Conservation (phyloP, 2,329 filamentous ascomycete species). For the Talaromyces sp. region DNA sequence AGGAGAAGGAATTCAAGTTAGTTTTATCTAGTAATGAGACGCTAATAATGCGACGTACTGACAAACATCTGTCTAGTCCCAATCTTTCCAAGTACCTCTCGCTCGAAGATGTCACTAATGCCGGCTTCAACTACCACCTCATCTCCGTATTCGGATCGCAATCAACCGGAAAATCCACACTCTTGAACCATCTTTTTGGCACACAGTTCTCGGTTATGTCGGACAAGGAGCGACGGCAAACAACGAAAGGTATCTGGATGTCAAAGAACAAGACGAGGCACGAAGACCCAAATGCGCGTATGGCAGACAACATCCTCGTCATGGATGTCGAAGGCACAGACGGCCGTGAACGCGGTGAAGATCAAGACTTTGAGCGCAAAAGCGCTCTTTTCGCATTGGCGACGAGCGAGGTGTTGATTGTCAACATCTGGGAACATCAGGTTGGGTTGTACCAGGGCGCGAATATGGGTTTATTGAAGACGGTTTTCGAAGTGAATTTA, state of each 20-base stretch:
- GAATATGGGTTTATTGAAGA: constrained; percentile 98
- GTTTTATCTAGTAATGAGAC: constrained; percentile 27
- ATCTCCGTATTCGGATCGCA: constrained; percentile 99
- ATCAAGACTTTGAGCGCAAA: constrained; percentile 98
- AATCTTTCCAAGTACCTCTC: constrained; percentile 79
- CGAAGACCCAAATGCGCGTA: constrained; percentile 50
- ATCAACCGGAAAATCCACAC: constrained; percentile 95
- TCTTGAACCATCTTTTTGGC: constrained; percentile 92
- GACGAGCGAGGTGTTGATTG: constrained; percentile 94
- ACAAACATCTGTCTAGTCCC: constrained; percentile 49
- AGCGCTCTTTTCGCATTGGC: constrained; percentile 95
- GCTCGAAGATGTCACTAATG: constrained; percentile 72
- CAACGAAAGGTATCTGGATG: constrained; percentile 99
- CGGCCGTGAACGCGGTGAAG: constrained; percentile 90
- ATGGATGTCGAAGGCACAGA: constrained; percentile 99
- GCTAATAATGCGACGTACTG: neutral
- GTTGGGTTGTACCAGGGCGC: constrained; percentile 96
- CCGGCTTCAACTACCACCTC: constrained; percentile 98
- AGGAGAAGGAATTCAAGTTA: constrained; percentile 95
- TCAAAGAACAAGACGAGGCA: constrained; percentile 79
- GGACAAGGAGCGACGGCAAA: constrained; percentile 88
- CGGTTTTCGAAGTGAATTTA: constrained; percentile 97
- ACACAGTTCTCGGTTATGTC: constrained; percentile 98
- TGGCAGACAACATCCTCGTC: constrained; percentile 97
- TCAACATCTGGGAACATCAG: constrained; percentile 99